Evolutionary conservation across 108 stramenopile genomes (phyloP), one percentile per base, ranked within the genome.

Genomic region (Mediolabrus comicus): DNA sequence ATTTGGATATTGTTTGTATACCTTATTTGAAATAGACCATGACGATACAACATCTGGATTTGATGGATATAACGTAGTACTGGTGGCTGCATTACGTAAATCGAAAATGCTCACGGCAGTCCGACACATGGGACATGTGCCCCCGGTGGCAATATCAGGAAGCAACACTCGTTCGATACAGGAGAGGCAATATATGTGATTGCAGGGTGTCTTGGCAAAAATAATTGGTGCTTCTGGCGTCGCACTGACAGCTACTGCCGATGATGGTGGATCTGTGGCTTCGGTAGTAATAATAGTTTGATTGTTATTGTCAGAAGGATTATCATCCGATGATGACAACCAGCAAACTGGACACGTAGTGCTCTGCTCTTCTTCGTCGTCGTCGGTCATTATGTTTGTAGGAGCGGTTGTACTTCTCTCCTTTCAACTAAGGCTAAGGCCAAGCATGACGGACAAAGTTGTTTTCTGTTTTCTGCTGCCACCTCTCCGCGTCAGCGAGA

Each of bases 51-150:
- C 51, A 34, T 49, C 46, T 49, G 46, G 22, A 22, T 49, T 49
- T 17, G 46, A 49, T 49, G 46, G 46, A 22, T 49, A 49, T 49
- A 49, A 49, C 16, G 7, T 22, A 3, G 22, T 43, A 24, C 9
- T 11, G 34, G 36, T 30, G 3, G 14, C 7, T 28, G 38, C 62
- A 57, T 53, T 22, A 10, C 63, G 30, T 5, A 77, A 49, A 26
- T 77, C 75, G 41, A 77, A 77, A 2, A 77, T 36, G 16, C 51
- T 72, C n/a, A 71, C 29, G 17, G 27, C 4, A 26, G 30, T 30
- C 3, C 75, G 68, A 53, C 75, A 77, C 56, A 77, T 77, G 38
- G 75, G 75, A 31, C 75, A 77, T 10, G 70, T 64, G 1, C 69
- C 69, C 24, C 25, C 26, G 13, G 75, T 76, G 25, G 71, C 24